These are phyloP conservation scores for Tritrichomonas musculus DNA, from an alignment of 208 protist species.

Conservation along the genomic window DNA sequence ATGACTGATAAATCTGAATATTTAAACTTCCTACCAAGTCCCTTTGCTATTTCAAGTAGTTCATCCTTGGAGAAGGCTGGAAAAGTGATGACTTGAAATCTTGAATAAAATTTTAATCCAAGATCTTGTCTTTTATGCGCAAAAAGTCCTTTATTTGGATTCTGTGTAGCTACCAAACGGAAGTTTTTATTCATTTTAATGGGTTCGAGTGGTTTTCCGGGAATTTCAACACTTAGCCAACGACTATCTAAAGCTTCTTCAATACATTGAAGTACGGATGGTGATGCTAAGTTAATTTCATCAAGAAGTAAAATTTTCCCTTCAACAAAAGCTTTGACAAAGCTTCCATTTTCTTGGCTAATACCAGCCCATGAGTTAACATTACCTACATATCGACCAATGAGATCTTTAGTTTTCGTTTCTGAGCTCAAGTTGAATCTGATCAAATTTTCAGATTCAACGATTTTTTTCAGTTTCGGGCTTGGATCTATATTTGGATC, in stretches of 20 bases:
- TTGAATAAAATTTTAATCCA: not conserved
- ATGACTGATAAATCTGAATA: not conserved
- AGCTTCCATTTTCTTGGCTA: not conserved
- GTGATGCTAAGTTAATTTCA: conserved; percentile 33
- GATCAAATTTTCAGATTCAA: too few species aligned
- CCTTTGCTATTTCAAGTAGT: not conserved
- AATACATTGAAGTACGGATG: conserved; percentile 23
- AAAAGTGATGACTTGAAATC: not conserved
- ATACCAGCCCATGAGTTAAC: not conserved
- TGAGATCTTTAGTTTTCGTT: not conserved
- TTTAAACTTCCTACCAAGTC: not conserved
- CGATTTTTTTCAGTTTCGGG: too few species aligned
- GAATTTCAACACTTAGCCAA: not conserved
- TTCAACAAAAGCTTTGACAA: not conserved
- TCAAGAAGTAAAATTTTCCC: not conserved
- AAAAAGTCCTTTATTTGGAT: conserved; percentile 1
- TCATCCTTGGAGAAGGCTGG: not conserved
- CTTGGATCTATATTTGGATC: too few species aligned
- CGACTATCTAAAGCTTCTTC: conserved; percentile 19
- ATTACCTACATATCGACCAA: not conserved
- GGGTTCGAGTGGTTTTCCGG: not conserved
- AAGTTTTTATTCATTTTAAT: not conserved
- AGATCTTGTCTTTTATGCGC: not conserved
- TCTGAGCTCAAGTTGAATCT: not conserved
- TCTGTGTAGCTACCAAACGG: not conserved